These are phyloP conservation scores for Lactifluus piperatus DNA, from an alignment of 768 basidiomycete genomes.

Conservation along the genomic window DNA sequence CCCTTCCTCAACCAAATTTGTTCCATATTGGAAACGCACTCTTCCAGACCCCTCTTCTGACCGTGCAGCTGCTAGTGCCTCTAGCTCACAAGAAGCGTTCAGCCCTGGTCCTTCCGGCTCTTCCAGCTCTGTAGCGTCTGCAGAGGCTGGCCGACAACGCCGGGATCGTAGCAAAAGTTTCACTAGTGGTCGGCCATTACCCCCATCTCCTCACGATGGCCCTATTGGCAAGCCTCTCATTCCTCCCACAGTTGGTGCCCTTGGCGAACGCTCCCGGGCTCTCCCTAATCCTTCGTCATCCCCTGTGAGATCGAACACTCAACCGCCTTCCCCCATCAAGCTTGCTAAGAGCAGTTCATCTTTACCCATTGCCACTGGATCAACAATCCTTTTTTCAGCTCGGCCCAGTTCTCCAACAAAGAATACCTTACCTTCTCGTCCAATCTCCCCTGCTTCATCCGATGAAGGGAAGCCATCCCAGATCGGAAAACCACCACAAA, in stretches of 20 bases:
- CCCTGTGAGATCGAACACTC: constrained; percentile 1
- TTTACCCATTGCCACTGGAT: background rate
- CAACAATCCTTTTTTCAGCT: constrained; percentile 3
- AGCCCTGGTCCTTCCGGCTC: constrained; percentile 1
- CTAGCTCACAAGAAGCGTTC: constrained; percentile 9
- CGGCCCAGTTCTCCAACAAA: constrained; percentile 9
- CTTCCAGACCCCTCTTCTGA: constrained; percentile 18
- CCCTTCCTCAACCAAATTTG: constrained; percentile 8
- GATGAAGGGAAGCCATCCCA: constrained; percentile 9
- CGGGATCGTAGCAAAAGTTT: constrained; percentile 19
- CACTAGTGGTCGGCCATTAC: constrained; percentile 15
- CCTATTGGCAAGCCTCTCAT: constrained; percentile 8
- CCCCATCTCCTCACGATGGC: constrained; percentile 16
- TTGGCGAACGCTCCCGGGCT: background rate
- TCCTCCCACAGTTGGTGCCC: constrained; percentile 1
- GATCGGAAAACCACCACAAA: constrained; percentile 5
- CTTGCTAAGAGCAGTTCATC: constrained; percentile 5
- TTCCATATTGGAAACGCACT: constrained; percentile 21
- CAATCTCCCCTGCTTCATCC: constrained; percentile 16
- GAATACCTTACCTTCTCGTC: constrained; percentile 2
- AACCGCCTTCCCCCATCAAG: constrained; percentile 12
- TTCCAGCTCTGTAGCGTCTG: background rate
- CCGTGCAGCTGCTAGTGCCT: background rate
- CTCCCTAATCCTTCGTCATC: constrained; percentile 10
- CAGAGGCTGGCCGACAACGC: background rate